Evolutionary conservation across 1,139 yeast species (phyloP).

Genomic region (Hansenula lynferdii): DNA sequence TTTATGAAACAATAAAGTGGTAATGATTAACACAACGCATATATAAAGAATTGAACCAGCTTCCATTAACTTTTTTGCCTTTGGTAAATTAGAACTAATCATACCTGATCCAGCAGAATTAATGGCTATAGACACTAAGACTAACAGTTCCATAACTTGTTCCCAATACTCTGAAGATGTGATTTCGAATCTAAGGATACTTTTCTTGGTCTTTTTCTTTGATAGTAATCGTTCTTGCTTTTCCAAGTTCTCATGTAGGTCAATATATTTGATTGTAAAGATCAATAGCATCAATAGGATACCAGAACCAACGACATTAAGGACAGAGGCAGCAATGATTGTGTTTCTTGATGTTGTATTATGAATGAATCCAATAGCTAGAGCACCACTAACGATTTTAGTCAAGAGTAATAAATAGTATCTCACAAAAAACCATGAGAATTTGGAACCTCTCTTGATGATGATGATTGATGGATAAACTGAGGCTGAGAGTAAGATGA

Average conservation of each 20-base stretch:
- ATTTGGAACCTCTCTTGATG: not conserved
- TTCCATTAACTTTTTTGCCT: not conserved
- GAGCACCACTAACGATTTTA: conserved; percentile 2
- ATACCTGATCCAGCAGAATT: conserved; percentile 3
- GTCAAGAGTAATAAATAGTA: not conserved
- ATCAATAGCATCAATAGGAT: conserved; percentile 3
- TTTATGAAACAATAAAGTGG: not conserved
- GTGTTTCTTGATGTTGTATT: too few relatives aligned
- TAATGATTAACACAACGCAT: not conserved
- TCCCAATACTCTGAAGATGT: conserved; percentile 4
- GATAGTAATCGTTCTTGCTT: not conserved
- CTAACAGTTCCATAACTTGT: conserved; percentile 1
- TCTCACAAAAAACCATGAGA: conserved; percentile 5
- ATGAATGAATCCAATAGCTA: too few relatives aligned
- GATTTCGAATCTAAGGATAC: not conserved
- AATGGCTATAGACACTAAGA: conserved; percentile 2
- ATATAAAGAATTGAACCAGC: conserved; percentile 2
- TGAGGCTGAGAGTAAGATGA: not conserved
- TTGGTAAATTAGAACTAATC: not conserved
- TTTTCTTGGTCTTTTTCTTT: not conserved
- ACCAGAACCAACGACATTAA: conserved; percentile 3
- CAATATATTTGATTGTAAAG: conserved; percentile 1
- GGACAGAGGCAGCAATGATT: conserved; percentile 3
- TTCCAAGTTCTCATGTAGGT: conserved; percentile 3
- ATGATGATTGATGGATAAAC: conserved; percentile 1